Evolutionary conservation across 306 rosid species (phyloP), one percentile per base, ranked within the genome.

Genomic region (Cicer judaicum): DNA sequence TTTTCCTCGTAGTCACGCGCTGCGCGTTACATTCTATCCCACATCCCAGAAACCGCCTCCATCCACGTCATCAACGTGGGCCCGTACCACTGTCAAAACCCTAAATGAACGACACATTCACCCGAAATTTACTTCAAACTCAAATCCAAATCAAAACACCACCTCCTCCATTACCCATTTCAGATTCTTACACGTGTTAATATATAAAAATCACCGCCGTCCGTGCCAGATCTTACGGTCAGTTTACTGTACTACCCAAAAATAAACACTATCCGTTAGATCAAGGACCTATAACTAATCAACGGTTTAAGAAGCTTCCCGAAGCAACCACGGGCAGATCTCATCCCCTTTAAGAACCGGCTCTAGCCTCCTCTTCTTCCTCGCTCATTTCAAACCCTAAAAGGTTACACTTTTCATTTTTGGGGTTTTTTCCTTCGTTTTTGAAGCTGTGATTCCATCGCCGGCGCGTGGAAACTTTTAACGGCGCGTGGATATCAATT

Each of bases 311-410:
- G 8, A 38, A 0, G 36, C 64, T 82, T 78, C 91, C 97, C 97
- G 82, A 68, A 49, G 43, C 34, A 55, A 11, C 62, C 7, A 1
- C 87, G 98, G 98, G 92, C 87, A 94, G 96, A 91, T 88, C 98
- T 78, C 84, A 41, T 44, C 68, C 87, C 93, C 97, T 91, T 94
- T 91, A 94, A 90, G 94, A 82, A 85, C 84, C 73, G 81, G 74
- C 92, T 79, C 11, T 42, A n/a, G 83, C 88, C 84, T 56, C 47
- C 56, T 48, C 12, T 60, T 29, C 7, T 85, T 87, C 80, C 82
- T 82, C 90, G 92, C 91, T 63, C 98, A 87, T 74, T 75, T 77
- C 92, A 57, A 79, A 83, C 89, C 96, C 92, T 81, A 68, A 10
- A 15, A 41, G 15, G 38, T 9, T 29, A 29, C 10, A 2, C 19